Evolutionary conservation across 2,329 filamentous ascomycete species (phyloP), one percentile per base, ranked within the genome.

Genomic region (Penicillium sp.): DNA sequence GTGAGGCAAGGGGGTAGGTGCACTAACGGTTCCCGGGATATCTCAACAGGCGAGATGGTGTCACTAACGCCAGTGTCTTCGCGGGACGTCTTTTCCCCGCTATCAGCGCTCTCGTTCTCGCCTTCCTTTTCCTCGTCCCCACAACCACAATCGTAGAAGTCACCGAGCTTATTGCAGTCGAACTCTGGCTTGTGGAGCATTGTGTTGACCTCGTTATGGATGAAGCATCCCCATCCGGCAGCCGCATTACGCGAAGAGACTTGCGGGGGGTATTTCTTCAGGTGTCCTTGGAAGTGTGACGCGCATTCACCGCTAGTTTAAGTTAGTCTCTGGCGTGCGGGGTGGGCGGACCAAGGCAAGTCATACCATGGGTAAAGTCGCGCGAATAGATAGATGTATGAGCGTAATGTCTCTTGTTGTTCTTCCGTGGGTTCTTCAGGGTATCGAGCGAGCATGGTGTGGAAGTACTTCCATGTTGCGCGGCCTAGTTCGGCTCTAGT

Each of bases 91-190:
- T 66, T 63, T 26, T 26, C 63, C 46, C 60, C 63, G 31, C 48
- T 46, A 4, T 64, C 57, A 48, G 60, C 53, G 29, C 55, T 48
- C 47, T 58, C 56, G 6, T 41, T 48, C 35, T 46, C 76, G 50
- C 82, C 82, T 57, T 87, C 84, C 26, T 86, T 76, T 53, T 83
- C 82, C 57, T 87, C 85, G 30, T 86, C 85, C 26, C 81, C 84
- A 72, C 87, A 89, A 35, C 87, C 87, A 69, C 87, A 90, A 70
- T 90, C 86, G 71, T 90, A 90, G 66, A 88, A 88, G 61, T 88
- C 86, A 2, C 86, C 87, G 61, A 90, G 86, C 44, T 88, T 85
- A 47, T 82, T 82, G 74, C 87, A 90, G 72, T 89, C 86, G 70
- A 89, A 90, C 23, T 85, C 73, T 5, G 83, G 81, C 73, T 90